Evolutionary conservation across 2,329 filamentous ascomycete genomes (phyloP).

Genomic region (Neurospora crassa): DNA sequence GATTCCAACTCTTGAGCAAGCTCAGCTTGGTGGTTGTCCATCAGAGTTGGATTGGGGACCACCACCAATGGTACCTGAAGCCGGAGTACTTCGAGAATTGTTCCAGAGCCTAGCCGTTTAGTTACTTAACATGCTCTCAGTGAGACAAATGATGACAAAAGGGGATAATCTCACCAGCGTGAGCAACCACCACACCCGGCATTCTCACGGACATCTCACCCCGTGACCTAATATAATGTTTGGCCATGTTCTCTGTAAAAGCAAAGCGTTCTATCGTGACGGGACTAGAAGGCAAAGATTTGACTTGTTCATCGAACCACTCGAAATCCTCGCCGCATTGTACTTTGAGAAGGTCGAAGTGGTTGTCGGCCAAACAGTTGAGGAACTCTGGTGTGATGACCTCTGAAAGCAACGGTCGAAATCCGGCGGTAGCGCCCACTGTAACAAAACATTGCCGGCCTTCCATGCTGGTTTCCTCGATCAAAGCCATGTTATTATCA

Average conservation of each 20-base stretch:
- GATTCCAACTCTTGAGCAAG: slow-evolving; percentile 67
- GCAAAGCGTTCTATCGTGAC: slow-evolving; percentile 53
- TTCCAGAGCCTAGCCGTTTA: slow-evolving; percentile 62
- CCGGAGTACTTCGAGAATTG: slow-evolving; percentile 74
- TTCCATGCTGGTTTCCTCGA: not conserved
- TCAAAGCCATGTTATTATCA: not conserved
- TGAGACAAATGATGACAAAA: not conserved
- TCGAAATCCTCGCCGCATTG: slow-evolving; percentile 70
- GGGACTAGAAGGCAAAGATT: slow-evolving; percentile 7
- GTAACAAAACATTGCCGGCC: slow-evolving; percentile 63
- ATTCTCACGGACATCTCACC: slow-evolving; percentile 33
- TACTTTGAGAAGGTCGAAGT: slow-evolving; percentile 64
- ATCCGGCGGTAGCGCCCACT: slow-evolving; percentile 83
- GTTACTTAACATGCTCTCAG: slow-evolving; percentile 3
- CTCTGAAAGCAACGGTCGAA: slow-evolving; percentile 59
- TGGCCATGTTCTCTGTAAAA: slow-evolving; percentile 53
- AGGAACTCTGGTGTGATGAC: slow-evolving; percentile 57
- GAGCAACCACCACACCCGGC: slow-evolving; percentile 72
- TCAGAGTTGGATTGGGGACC: slow-evolving; percentile 71
- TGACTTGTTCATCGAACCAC: slow-evolving; percentile 33
- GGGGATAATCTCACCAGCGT: slow-evolving; percentile 57
- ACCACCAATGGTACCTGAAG: slow-evolving; percentile 71
- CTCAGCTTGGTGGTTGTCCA: slow-evolving; percentile 88
- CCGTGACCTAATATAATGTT: slow-evolving; percentile 49
- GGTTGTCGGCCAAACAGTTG: slow-evolving; percentile 41